Conservation (phyloP, 306 rosid genomes). For the Sindora glabra region DNA sequence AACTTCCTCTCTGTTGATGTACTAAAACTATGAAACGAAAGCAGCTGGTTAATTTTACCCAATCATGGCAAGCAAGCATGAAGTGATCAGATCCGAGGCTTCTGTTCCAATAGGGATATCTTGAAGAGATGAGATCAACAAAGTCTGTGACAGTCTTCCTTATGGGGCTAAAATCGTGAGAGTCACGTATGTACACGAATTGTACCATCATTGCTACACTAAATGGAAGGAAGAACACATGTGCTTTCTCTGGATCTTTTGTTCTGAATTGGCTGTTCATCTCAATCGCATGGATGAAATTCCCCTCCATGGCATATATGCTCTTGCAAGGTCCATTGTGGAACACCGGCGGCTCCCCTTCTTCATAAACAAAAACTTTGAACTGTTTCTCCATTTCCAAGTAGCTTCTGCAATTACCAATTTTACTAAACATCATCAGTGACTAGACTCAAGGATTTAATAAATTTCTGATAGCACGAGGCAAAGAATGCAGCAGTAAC, state of each 20-base stretch:
- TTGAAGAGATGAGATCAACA: constrained; percentile 40
- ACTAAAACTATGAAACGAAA: too few relatives aligned
- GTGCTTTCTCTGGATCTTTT: constrained; percentile 66
- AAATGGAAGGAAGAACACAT: constrained; percentile 70
- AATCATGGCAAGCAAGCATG: constrained; percentile 85
- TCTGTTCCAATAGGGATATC: constrained; percentile 74
- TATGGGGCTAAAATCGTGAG: constrained; percentile 64
- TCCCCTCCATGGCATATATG: constrained; percentile 86
- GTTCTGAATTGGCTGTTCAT: constrained; percentile 61
- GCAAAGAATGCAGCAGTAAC: neutral
- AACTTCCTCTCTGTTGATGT: too few relatives aligned
- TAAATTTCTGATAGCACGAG: too few relatives aligned
- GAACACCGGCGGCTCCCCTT: constrained; percentile 85
- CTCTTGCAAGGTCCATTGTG: constrained; percentile 94
- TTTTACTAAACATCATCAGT: neutral
- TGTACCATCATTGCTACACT: constrained; percentile 80
- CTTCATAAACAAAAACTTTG: constrained; percentile 72
- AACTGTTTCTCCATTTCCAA: constrained; percentile 81
- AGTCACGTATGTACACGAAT: constrained; percentile 58
- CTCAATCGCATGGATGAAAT: constrained; percentile 69
- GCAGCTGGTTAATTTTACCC: too few relatives aligned
- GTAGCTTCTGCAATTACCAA: constrained; percentile 58
- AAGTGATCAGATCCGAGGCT: constrained; percentile 88
- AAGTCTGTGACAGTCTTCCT: constrained; percentile 57
- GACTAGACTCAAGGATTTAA: neutral